phyloP scores from a whole-genome alignment of 2,329 filamentous ascomycete species.

The Trichoderma pleuroti region DNA sequence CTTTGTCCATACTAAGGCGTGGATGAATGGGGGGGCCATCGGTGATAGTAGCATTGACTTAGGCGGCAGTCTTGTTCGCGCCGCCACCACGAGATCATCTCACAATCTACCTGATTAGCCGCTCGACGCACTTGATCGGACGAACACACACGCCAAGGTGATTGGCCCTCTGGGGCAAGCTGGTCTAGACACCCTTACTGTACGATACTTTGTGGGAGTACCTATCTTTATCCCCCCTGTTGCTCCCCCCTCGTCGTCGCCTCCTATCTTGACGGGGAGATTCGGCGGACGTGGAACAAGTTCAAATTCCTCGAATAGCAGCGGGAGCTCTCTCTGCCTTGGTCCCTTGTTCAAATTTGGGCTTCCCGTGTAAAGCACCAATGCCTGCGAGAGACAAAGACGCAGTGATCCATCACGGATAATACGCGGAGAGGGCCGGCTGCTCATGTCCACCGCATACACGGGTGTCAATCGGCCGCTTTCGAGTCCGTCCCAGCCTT shows the following conservation, averaged over 20 bases:
- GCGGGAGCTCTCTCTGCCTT: background rate
- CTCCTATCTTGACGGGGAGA: slow-evolving; percentile 17
- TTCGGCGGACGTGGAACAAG: slow-evolving; percentile 11
- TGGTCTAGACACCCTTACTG: background rate
- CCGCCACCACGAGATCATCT: slow-evolving; percentile 17
- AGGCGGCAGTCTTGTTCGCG: slow-evolving; percentile 5
- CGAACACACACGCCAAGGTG: background rate
- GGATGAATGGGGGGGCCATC: background rate
- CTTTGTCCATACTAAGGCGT: background rate
- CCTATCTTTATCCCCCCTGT: background rate
- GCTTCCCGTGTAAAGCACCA: background rate
- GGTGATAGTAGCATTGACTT: slow-evolving; percentile 12
- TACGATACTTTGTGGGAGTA: background rate
- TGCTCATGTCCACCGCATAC: background rate
- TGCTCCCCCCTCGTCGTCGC: background rate
- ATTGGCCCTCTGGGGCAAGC: background rate
- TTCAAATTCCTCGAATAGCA: slow-evolving; percentile 3
- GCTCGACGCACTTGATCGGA: slow-evolving; percentile 17
- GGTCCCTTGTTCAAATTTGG: background rate
- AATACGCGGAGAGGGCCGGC: background rate
- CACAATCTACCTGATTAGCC: slow-evolving; percentile 14
- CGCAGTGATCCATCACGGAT: background rate
- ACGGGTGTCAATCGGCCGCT: background rate
- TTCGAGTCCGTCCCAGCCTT: background rate
- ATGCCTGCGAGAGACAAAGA: background rate